These are phyloP conservation scores for Cardiospermum halicacabum DNA, from an alignment of 345 rosid genomes.

Conservation along the genomic window DNA sequence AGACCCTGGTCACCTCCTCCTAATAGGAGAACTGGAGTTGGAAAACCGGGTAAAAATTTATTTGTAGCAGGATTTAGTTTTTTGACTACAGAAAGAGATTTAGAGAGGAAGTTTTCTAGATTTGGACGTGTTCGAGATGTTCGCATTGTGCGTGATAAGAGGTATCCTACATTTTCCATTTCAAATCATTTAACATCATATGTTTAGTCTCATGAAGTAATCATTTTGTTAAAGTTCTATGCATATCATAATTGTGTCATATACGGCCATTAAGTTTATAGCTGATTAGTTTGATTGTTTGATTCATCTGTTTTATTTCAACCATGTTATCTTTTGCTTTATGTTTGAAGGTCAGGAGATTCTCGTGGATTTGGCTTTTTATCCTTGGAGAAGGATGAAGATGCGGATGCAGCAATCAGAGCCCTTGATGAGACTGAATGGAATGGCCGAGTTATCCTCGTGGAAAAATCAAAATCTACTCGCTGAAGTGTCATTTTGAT, in stretches of 20 bases:
- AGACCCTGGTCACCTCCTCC: constrained; percentile 32
- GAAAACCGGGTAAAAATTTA: constrained; percentile 23
- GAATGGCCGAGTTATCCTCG: constrained; percentile 23
- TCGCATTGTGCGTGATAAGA: constrained; percentile 23
- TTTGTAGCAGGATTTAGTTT: constrained; percentile 24
- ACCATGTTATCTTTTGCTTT: background rate
- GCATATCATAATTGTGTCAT: background rate
- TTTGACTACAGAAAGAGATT: constrained; percentile 28
- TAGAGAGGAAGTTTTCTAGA: constrained; percentile 28
- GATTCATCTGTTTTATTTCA: background rate
- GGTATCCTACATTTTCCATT: constrained; percentile 8
- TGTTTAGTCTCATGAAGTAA: background rate
- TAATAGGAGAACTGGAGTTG: constrained; percentile 20
- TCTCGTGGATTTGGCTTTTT: constrained; percentile 26
- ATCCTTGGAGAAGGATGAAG: constrained; percentile 22
- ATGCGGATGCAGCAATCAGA: constrained; percentile 23
- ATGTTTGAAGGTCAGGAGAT: constrained; percentile 20
- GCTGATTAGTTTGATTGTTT: background rate
- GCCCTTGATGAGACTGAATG: constrained; percentile 33
- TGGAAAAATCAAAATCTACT: constrained; percentile 22
- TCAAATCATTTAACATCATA: background rate
- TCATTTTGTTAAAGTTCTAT: background rate
- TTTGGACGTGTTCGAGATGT: constrained; percentile 26
- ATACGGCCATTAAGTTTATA: background rate
- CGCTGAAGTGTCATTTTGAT: background rate